A percentile compares a stretch with the other conserved stretches of the same genome.
phyloP scores from a whole-genome alignment of 495 filamentous ascomycete species.

The Penicillium paradoxum region DNA sequence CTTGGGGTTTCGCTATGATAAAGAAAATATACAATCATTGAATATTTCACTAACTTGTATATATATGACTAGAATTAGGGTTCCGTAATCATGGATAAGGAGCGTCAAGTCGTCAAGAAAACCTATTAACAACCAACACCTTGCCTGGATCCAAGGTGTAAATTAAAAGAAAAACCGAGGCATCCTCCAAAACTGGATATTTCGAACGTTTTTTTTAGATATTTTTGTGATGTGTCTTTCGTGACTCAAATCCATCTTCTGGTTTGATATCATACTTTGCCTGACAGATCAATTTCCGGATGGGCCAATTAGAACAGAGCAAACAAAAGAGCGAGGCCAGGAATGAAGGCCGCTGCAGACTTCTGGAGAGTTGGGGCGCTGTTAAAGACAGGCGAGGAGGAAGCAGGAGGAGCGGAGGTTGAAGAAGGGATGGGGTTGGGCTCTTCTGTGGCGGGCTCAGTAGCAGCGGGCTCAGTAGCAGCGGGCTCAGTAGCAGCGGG shows the following conservation, averaged over 20 bases:
- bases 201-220: conserved; percentile 8
- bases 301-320: conserved; percentile 14
- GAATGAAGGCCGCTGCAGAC: conserved; percentile 17
- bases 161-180: conserved; percentile 7
- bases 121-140: conserved; percentile 8
- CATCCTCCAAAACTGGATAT: conserved; percentile 1
- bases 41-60: not conserved
- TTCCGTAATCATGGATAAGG: conserved; percentile 6
- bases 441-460: conserved; percentile 4
- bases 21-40: not conserved
- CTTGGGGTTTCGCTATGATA: no score
- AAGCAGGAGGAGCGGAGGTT: conserved; percentile 8
- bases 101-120: conserved; percentile 7
- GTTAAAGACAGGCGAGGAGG: conserved; percentile 18
- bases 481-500: conserved; percentile 3
- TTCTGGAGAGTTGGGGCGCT: conserved; percentile 20
- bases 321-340: conserved; percentile 15
- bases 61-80: conserved; percentile 7
- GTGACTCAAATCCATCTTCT: not conserved
- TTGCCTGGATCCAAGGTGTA: not conserved
- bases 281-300: not conserved
- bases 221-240: not conserved
- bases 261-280: not conserved
- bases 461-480: conserved; percentile 2
- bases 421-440: conserved; percentile 5